Base-by-base conservation (phyloP, 441 rosid species). In the Macaranga tanarius region DNA sequence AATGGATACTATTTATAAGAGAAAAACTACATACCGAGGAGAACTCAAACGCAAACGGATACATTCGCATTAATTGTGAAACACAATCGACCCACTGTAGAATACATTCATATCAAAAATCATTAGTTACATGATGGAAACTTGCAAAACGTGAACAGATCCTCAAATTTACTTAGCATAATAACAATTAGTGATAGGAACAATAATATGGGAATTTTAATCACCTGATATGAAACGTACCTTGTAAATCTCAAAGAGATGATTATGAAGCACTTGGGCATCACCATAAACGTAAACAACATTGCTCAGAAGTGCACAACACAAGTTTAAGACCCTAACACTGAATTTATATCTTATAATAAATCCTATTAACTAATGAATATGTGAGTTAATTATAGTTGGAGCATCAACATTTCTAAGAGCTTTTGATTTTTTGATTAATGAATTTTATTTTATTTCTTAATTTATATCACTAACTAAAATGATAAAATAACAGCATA, bases 71-170 rank as follows among this genome's bases (percentile, higher is more conserved):
- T 68, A 96, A 74, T 75, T 96, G 99, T 1, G 98, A 89, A 54
- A 96, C 88, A 75, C 99, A 93, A 80, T 96, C 99, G 84, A 93
- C 86, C 99, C 99, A 96, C 99, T 96, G 96, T 91, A 90, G 22
- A 75, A 82, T 9, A 72, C 73, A 84, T 64, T 65, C 40, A 73
- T 54, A 54, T 22, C 40, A 25, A 16, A 79, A 79, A 73, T 40
- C 66, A 66, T 65, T 34, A 42, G 71, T 64, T 52, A 44, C 26
- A 65, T 56, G 44, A 42, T 1, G 38, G 34, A 42, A 50, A 40
- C 52, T 45, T 23, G 25, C 47, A 69, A 15, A 44, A 55, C 40
- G 47, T 15, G 1, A 40, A 72, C 12, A 19, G 69, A 67, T 67
- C 22, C 48, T 17, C 56, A 67, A 66, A 42, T 63, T 44, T 34